These are phyloP conservation scores for Pistacia vera DNA, from an alignment of 345 rosid species.

Conservation along the genomic window DNA sequence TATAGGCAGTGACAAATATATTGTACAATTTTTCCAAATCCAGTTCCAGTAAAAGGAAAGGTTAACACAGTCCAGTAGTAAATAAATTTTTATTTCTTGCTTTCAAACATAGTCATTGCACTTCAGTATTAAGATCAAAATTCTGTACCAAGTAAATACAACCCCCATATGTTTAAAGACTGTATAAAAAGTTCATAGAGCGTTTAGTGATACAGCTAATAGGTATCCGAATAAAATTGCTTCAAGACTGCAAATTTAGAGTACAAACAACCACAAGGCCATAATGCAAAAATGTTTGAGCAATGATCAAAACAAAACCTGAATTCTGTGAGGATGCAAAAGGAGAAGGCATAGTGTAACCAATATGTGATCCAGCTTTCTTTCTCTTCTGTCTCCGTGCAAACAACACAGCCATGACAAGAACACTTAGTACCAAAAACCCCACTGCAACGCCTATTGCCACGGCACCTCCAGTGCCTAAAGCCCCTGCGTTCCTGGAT, in stretches of 20 bases:
- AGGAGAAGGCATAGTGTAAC: conserved; percentile 73
- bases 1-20: neutral
- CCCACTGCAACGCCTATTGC: conserved; percentile 70
- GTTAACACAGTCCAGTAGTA: neutral
- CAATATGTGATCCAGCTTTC: conserved; percentile 43
- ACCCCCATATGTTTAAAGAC: neutral
- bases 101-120: neutral
- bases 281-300: neutral
- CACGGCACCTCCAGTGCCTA: conserved; percentile 58
- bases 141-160: neutral
- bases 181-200: neutral
- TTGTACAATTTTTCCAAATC: neutral
- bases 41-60: neutral
- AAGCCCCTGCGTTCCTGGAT: conserved; percentile 38
- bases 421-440: conserved; percentile 59
- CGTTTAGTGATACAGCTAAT: neutral
- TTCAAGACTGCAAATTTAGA: neutral
- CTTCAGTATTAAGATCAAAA: neutral
- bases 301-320: conserved; percentile 47
- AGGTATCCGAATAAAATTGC: neutral
- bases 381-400: conserved; percentile 58
- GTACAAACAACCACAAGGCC: neutral
- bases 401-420: conserved; percentile 75
- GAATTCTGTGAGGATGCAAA: conserved; percentile 86
- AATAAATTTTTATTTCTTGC: neutral